phyloP scores from a whole-genome alignment of 1,284 basidiomycete genomes.

The Cystobasidium slooffiae region DNA sequence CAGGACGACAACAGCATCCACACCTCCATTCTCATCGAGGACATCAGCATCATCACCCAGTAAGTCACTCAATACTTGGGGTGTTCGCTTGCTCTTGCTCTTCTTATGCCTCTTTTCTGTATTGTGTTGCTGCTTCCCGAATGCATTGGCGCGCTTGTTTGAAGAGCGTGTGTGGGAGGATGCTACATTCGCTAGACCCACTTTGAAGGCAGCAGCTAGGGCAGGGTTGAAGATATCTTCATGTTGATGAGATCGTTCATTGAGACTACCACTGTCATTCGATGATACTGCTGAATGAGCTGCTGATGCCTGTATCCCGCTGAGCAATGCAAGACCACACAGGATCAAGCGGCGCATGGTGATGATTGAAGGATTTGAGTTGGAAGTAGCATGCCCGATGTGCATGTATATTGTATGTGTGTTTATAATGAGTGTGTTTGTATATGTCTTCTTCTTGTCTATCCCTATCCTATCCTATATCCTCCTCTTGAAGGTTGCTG shows the following conservation, averaged over 20 bases:
- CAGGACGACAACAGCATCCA: slow-evolving; percentile 3
- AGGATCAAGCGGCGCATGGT: too few species aligned
- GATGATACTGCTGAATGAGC: slow-evolving; percentile 6
- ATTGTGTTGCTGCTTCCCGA: background rate
- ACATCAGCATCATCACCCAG: slow-evolving; percentile 4
- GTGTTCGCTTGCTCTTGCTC: slow-evolving; percentile 10
- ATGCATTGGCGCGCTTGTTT: slow-evolving; percentile 10
- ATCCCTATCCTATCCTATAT: too few species aligned
- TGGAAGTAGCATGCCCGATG: too few species aligned
- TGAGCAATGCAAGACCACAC: too few species aligned
- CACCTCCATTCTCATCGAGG: background rate
- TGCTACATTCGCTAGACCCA: background rate
- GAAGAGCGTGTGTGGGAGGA: background rate
- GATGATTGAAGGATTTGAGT: too few species aligned
- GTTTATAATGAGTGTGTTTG: too few species aligned
- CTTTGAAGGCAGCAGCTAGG: slow-evolving; percentile 11
- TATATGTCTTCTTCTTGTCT: too few species aligned
- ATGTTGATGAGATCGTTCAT: background rate
- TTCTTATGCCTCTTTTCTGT: background rate
- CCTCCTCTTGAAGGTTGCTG: too few species aligned
- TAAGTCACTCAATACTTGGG: background rate
- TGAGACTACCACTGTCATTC: background rate
- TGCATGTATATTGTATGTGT: too few species aligned
- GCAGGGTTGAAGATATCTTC: slow-evolving; percentile 1
- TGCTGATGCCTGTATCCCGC: background rate